A percentile compares a stretch with the other conserved stretches of the same genome.
Evolutionary conservation across 768 basidiomycete genomes (phyloP).

Genomic region (Cystoderma amianthinum): DNA sequence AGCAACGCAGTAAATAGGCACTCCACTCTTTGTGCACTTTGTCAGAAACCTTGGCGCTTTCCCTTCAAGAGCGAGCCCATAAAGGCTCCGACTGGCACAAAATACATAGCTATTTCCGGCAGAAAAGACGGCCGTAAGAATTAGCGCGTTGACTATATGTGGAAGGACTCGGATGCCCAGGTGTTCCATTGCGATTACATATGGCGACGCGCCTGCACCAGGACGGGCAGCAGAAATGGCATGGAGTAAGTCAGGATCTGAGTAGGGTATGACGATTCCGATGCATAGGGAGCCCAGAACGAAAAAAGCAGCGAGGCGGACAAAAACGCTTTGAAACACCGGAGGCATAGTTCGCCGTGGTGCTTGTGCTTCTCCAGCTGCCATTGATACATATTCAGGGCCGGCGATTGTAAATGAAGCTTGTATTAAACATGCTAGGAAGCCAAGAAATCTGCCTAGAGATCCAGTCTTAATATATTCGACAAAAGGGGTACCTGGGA

Average conservation of each 20-base stretch:
- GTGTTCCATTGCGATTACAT: conserved; percentile 75
- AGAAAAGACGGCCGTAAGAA: conserved; percentile 66
- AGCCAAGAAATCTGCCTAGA: conserved; percentile 55
- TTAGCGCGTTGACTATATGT: conserved; percentile 65
- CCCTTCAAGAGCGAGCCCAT: conserved; percentile 52
- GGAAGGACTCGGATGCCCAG: conserved; percentile 61
- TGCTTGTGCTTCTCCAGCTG: conserved; percentile 66
- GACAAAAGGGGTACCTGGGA: conserved; percentile 45
- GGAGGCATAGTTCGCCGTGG: conserved; percentile 66
- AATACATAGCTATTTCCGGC: conserved; percentile 68
- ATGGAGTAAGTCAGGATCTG: conserved; percentile 47
- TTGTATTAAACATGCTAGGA: conserved; percentile 54
- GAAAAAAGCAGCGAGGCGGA: conserved; percentile 75
- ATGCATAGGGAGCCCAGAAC: conserved; percentile 64
- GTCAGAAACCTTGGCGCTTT: conserved; percentile 50
- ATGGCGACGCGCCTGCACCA: conserved; percentile 64
- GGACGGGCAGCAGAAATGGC: conserved; percentile 50
- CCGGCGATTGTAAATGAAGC: conserved; percentile 56
- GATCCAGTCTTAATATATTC: conserved; percentile 49
- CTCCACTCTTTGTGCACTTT: conserved; percentile 45
- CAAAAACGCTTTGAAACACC: conserved; percentile 73
- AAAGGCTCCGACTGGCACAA: conserved; percentile 46
- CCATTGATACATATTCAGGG: conserved; percentile 46
- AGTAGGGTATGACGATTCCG: conserved; percentile 75
- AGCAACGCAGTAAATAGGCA: conserved; percentile 49